These are phyloP conservation scores for Lecanicillium sp. DNA, from an alignment of 2,329 filamentous ascomycete genomes.

Conservation along the genomic window DNA sequence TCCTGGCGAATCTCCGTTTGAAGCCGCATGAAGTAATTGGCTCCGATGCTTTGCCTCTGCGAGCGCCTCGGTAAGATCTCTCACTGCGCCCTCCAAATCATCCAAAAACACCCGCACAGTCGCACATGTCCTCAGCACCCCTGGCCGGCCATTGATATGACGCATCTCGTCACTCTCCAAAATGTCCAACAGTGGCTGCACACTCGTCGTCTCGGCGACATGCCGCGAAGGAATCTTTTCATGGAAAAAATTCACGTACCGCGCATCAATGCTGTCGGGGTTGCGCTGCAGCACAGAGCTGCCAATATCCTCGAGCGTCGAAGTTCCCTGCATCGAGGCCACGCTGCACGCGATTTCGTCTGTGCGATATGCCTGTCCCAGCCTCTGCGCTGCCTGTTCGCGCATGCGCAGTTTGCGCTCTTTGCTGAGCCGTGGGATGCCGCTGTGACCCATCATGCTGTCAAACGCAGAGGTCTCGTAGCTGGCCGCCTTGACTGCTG, in stretches of 20 bases:
- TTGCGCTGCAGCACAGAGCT: slow-evolving; percentile 63
- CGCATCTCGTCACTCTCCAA: slow-evolving; percentile 44
- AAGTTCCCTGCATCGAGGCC: slow-evolving; percentile 74
- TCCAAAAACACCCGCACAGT: not conserved
- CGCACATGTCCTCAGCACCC: slow-evolving; percentile 2
- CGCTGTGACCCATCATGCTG: slow-evolving; percentile 49
- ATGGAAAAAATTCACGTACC: slow-evolving; percentile 89
- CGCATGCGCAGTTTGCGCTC: slow-evolving; percentile 73
- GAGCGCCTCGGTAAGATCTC: not conserved
- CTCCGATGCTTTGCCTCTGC: not conserved
- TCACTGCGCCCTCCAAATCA: not conserved
- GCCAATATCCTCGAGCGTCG: slow-evolving; percentile 69
- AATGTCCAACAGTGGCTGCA: slow-evolving; percentile 59
- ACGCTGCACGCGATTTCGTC: slow-evolving; percentile 81
- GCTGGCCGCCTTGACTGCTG: slow-evolving; percentile 69
- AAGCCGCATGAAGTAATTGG: too few species aligned
- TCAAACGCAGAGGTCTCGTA: slow-evolving; percentile 56
- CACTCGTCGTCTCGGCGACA: slow-evolving; percentile 62
- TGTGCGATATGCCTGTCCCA: slow-evolving; percentile 68
- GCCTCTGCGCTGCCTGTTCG: slow-evolving; percentile 70
- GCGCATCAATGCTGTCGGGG: slow-evolving; percentile 61
- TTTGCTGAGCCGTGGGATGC: slow-evolving; percentile 53
- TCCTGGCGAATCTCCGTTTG: too few species aligned
- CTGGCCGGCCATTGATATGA: slow-evolving; percentile 12
- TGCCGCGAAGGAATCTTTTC: slow-evolving; percentile 76